These are phyloP conservation scores for Euphorbia lathyris DNA, from an alignment of 345 rosid species.

Conservation along the genomic window DNA sequence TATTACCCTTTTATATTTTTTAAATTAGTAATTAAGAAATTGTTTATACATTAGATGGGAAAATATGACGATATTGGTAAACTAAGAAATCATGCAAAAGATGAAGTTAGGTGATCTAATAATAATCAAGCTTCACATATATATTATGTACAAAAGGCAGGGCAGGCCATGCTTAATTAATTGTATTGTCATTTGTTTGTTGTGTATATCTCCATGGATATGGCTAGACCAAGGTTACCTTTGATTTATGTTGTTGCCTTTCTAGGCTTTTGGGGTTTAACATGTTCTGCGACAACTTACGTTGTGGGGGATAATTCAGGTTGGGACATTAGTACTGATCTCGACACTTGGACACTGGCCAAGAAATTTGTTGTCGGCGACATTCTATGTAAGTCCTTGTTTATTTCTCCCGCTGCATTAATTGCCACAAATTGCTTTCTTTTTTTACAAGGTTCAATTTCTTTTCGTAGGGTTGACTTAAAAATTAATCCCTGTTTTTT, in stretches of 20 bases:
- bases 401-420: too few species aligned
- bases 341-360: slow-evolving; percentile 63
- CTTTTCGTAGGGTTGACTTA: too few species aligned
- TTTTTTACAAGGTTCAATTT: too few species aligned
- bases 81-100: slow-evolving; percentile 5
- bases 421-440: too few species aligned
- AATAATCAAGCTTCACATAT: slow-evolving; percentile 14
- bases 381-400: slow-evolving; percentile 44
- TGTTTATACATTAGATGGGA: neutral
- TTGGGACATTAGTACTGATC: slow-evolving; percentile 85
- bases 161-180: neutral
- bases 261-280: slow-evolving; percentile 21
- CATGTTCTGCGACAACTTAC: slow-evolving; percentile 56
- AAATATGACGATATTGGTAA: neutral
- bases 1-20: too few species aligned
- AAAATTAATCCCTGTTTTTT: too few species aligned
- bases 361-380: slow-evolving; percentile 80
- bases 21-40: too few species aligned
- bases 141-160: neutral
- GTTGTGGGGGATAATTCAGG: slow-evolving; percentile 79
- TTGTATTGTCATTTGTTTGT: neutral
- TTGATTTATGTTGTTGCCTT: slow-evolving; percentile 28
- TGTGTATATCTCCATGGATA: neutral
- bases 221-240: slow-evolving; percentile 38
- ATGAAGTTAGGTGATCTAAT: slow-evolving; percentile 45